Conservation (phyloP, 805 yeast genomes). For the Ogataea zsoltii region DNA sequence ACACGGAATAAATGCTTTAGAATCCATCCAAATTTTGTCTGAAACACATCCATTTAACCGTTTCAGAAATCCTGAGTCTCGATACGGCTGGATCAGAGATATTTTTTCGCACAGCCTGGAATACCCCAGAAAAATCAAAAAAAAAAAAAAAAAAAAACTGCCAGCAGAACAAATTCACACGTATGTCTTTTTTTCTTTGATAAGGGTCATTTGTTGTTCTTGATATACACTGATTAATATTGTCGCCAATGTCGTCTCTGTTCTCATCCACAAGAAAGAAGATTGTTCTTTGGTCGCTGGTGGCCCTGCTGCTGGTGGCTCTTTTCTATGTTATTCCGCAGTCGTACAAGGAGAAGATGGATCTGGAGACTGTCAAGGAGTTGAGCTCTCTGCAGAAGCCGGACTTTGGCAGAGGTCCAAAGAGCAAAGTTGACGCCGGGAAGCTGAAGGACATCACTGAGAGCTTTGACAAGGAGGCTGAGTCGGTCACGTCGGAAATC, state of each 20-base stretch:
- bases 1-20: too few relatives aligned
- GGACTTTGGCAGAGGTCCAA: conserved; percentile 6
- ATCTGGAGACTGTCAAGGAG: conserved; percentile 5
- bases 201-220: not conserved
- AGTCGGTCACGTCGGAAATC: not conserved
- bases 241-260: conserved; percentile 11
- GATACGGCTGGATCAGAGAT: too few relatives aligned
- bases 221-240: not conserved
- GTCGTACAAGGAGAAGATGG: conserved; percentile 6
- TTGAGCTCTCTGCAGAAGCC: conserved; percentile 6
- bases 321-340: conserved; percentile 11
- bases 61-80: too few relatives aligned
- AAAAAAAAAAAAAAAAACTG: too few relatives aligned
- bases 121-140: not conserved
- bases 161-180: too few relatives aligned
- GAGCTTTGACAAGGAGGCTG: not conserved
- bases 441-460: not conserved
- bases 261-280: conserved; percentile 2
- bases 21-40: too few relatives aligned
- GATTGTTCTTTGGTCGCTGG: conserved; percentile 5
- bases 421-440: not conserved
- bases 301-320: conserved; percentile 6
- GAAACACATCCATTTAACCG: too few relatives aligned
- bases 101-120: too few relatives aligned
- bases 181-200: too few relatives aligned